Percentiles rank a stretch among this genome's conserved stretches.
Conservation (phyloP, 2,329 filamentous ascomycete species). For the Cercospora brassicicola region DNA sequence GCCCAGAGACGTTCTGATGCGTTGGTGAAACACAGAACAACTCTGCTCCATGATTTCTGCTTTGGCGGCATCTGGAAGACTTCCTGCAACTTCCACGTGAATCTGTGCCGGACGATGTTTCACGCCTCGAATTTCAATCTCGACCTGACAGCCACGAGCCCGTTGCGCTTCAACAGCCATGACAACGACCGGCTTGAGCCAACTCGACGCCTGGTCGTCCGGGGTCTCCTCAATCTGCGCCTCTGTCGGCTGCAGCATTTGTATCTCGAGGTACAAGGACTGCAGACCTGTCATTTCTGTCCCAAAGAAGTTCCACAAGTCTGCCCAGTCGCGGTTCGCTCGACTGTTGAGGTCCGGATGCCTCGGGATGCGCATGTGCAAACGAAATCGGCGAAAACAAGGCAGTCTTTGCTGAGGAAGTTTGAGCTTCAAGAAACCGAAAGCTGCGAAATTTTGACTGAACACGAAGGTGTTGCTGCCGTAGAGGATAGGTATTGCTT, state of each 20-base stretch:
- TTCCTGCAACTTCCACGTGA: conserved; percentile 17
- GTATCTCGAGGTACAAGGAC: conserved; percentile 32
- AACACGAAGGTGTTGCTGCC: conserved; percentile 38
- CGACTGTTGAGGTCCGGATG: conserved; percentile 36
- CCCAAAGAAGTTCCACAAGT: conserved; percentile 36
- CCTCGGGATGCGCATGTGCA: conserved; percentile 36
- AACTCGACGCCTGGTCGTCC: conserved; percentile 30
- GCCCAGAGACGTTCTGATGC: conserved; percentile 33
- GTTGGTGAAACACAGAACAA: conserved; percentile 31
- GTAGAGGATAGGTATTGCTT: conserved; percentile 36
- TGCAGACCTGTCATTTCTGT: conserved; percentile 35
- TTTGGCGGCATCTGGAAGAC: conserved; percentile 9
- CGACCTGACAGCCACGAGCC: conserved; percentile 33
- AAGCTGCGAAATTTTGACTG: conserved; percentile 36
- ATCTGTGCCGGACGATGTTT: conserved; percentile 30
- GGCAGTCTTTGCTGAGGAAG: conserved; percentile 33
- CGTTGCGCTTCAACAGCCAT: conserved; percentile 33
- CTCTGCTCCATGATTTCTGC: conserved; percentile 25
- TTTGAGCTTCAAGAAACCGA: conserved; percentile 36
- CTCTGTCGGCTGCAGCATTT: conserved; percentile 35
- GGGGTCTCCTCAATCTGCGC: conserved; percentile 30
- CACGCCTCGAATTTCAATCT: conserved; percentile 32
- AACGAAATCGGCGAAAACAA: conserved; percentile 33
- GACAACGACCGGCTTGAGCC: conserved; percentile 37
- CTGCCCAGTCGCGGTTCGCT: conserved; percentile 35